Base-by-base conservation (phyloP, 345 rosid species). In the Bruguiera parviflora region DNA sequence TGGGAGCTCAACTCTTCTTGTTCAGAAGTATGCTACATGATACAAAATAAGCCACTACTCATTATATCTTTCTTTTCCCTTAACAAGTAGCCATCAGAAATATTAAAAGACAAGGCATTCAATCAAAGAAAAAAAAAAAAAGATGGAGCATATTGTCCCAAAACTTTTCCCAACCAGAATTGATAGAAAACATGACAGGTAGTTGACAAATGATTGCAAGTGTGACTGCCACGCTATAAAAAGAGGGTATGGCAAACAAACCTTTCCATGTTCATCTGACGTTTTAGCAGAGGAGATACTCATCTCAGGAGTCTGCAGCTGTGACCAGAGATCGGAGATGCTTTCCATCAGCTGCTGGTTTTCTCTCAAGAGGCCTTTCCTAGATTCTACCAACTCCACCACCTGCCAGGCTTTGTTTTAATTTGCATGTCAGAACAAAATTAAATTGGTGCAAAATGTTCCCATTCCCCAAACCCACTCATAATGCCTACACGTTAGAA, bases 341-440 rank as follows among this genome's bases (percentile, higher is more conserved):
- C 67, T 76, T 67, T 79, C 83, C 60, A 20, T 51, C 66, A 89
- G 81, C 22, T 70, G 74, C 19, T 60, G 64, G 21, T 70, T 33
- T 68, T 51, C 78, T 64, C 57, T 64, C 49, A 57, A 16, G 7
- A 64, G 73, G 19, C 52, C 57, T 80, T 66, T 89, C 78, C 76
- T 86, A 67, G 80, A 86, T 65, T 87, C 90, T 81, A 91, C 96
- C 87, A 91, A 79, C 79, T 86, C 92, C 69, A 59, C 83, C 77
- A 91, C 96, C 97, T 94, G 96, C 86, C 89, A 88, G 82, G 78
- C 97, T 88, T 91, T 81, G 89, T 80, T 88, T 89, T 86, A 89
- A 87, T 89, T 76, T 81, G 82, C 84, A 72, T 78, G 87, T 88
- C 90, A 94, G 95, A 80, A 80, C 63, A 74, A 75, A 79, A 77